A percentile compares a stretch with the other conserved stretches of the same genome.
These are phyloP conservation scores for Nannochloropsis granulata DNA, from an alignment of 108 stramenopile species.

Conservation along the genomic window DNA sequence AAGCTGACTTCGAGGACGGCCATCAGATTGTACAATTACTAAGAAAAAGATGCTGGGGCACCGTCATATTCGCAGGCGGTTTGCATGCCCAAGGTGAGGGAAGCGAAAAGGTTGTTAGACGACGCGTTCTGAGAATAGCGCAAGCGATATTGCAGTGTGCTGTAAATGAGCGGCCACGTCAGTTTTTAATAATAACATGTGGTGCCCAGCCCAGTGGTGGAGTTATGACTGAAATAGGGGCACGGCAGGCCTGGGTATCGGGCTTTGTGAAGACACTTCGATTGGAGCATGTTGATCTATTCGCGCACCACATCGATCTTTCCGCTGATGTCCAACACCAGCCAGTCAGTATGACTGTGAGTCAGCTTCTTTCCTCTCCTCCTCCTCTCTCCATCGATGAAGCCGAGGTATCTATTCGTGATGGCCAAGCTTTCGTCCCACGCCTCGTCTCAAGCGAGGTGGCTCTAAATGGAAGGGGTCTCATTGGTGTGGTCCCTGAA, in stretches of 20 bases:
- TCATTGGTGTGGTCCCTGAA: not conserved
- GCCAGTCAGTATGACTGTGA: not conserved
- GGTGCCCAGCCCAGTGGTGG: not conserved
- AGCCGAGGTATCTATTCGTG: not conserved
- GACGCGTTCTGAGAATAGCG: not conserved
- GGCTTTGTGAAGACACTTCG: not conserved
- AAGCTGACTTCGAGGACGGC: too few species aligned
- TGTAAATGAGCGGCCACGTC: not conserved
- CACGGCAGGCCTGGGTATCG: not conserved
- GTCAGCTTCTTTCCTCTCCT: not conserved
- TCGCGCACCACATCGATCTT: not conserved
- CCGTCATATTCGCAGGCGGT: not conserved
- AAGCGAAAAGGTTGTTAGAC: not conserved
- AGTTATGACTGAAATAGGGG: not conserved
- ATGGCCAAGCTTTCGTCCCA: not conserved
- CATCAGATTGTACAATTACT: not conserved
- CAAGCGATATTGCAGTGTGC: not conserved
- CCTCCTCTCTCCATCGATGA: not conserved
- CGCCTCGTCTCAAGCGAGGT: not conserved
- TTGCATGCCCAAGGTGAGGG: not conserved
- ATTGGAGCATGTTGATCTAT: not conserved
- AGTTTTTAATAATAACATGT: not conserved
- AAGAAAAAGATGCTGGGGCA: not conserved
- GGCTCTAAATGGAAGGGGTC: not conserved
- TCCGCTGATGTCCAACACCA: not conserved